Conservation (phyloP, 768 basidiomycete species). For the Pisolithus sp. region DNA sequence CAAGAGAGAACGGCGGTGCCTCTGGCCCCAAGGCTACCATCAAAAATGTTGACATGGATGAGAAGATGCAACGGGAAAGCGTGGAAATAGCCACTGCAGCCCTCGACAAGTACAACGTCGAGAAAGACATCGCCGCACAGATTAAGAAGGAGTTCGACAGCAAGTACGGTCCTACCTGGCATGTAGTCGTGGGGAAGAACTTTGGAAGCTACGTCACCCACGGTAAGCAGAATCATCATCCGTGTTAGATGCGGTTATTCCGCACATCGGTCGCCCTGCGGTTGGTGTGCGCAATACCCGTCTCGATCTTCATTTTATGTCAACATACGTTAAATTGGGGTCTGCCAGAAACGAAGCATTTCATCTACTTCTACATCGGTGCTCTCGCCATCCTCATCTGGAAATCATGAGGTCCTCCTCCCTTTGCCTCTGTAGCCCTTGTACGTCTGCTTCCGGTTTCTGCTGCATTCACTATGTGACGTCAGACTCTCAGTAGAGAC, state of each 20-base stretch:
- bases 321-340: constrained; percentile 6
- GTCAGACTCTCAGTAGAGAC: constrained; percentile 8
- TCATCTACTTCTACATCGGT: constrained; percentile 98
- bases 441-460: constrained; percentile 9
- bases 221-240: constrained; percentile 45
- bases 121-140: constrained; percentile 96
- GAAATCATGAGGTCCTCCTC: constrained; percentile 61
- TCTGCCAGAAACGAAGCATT: constrained; percentile 86
- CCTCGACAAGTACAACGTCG: constrained; percentile 87
- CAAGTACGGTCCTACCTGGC: constrained; percentile 92
- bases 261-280: not conserved
- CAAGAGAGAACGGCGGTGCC: constrained; percentile 32
- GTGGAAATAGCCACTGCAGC: constrained; percentile 84
- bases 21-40: constrained; percentile 76
- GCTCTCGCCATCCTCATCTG: constrained; percentile 89
- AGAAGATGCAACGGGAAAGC: constrained; percentile 93
- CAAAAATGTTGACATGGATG: constrained; percentile 94
- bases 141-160: constrained; percentile 98
- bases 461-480: not conserved
- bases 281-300: not conserved
- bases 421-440: constrained; percentile 10
- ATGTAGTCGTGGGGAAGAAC: constrained; percentile 98
- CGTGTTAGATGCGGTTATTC: not conserved
- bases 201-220: constrained; percentile 98
- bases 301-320: not conserved